These are phyloP conservation scores for Groenewaldozyma sp. DNA, from an alignment of 1,139 yeast species.

Conservation along the genomic window DNA sequence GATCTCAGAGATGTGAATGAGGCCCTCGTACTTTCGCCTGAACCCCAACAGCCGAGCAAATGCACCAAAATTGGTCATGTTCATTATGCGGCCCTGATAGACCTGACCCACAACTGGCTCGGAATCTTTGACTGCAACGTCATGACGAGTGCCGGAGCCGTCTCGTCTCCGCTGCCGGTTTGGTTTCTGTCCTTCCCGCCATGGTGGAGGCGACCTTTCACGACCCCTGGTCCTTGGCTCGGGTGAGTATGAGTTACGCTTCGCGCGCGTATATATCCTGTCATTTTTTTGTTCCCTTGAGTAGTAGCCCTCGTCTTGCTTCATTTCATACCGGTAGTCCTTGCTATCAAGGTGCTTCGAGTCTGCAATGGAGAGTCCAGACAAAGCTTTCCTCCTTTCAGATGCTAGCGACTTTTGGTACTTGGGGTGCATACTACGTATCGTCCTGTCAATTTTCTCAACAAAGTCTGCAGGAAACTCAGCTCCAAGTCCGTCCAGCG, in stretches of 20 bases:
- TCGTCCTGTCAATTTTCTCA: constrained; percentile 30
- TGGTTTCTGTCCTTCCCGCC: constrained; percentile 3
- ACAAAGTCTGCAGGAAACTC: constrained; percentile 44
- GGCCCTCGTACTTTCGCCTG: constrained; percentile 31
- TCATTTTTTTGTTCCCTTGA: not conserved
- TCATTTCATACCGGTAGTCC: constrained; percentile 7
- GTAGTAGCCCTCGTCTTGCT: constrained; percentile 1
- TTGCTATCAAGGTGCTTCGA: constrained; percentile 10
- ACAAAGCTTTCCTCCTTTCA: constrained; percentile 5
- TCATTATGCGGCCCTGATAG: constrained; percentile 52
- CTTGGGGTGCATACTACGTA: constrained; percentile 27
- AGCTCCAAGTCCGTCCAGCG: constrained; percentile 51
- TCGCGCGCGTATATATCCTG: no score
- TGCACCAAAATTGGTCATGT: constrained; percentile 65
- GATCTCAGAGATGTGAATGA: constrained; percentile 72
- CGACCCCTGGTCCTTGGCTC: not conserved
- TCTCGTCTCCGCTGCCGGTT: no score
- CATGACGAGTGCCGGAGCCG: constrained; percentile 3
- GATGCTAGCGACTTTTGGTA: constrained; percentile 13
- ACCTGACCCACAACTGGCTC: constrained; percentile 37
- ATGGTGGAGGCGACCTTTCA: constrained; percentile 4
- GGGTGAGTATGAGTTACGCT: constrained; percentile 1
- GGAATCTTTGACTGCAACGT: constrained; percentile 4
- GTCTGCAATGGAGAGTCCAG: constrained; percentile 20
- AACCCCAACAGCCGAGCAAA: constrained; percentile 48